These are phyloP conservation scores for Grammothele lineata DNA, from an alignment of 768 basidiomycete species.

Conservation along the genomic window DNA sequence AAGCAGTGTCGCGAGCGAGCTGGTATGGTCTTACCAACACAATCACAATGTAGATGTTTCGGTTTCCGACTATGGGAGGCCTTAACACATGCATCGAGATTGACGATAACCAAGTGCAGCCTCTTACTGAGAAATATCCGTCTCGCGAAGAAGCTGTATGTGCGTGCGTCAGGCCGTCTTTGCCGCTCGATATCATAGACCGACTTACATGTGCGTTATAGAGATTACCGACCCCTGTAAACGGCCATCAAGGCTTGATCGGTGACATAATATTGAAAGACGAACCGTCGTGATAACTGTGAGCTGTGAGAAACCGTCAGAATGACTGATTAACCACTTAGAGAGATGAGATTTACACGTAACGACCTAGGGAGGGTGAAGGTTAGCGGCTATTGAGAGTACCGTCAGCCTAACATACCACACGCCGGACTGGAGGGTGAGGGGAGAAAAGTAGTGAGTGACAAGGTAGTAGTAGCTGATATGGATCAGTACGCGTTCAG, in stretches of 20 bases:
- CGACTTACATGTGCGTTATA: neutral
- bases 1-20: too few relatives aligned
- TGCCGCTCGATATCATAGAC: too few relatives aligned
- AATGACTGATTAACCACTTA: neutral
- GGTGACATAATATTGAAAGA: too few relatives aligned
- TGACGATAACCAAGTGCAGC: neutral
- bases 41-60: neutral
- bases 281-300: neutral
- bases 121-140: neutral
- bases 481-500: neutral
- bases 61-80: constrained; percentile 1
- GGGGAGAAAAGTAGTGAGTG: neutral
- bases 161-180: neutral
- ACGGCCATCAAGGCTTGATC: neutral
- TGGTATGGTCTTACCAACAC: neutral
- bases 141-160: neutral
- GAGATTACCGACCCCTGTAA: neutral
- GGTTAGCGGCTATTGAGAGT: too few relatives aligned
- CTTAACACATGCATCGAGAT: neutral
- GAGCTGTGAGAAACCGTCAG: neutral
- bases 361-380: too few relatives aligned
- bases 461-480: constrained; percentile 4
- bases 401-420: neutral
- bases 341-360: too few relatives aligned
- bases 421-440: neutral